Base-by-base conservation (phyloP, 2,329 filamentous ascomycete genomes). In the Dothistroma septosporum region DNA sequence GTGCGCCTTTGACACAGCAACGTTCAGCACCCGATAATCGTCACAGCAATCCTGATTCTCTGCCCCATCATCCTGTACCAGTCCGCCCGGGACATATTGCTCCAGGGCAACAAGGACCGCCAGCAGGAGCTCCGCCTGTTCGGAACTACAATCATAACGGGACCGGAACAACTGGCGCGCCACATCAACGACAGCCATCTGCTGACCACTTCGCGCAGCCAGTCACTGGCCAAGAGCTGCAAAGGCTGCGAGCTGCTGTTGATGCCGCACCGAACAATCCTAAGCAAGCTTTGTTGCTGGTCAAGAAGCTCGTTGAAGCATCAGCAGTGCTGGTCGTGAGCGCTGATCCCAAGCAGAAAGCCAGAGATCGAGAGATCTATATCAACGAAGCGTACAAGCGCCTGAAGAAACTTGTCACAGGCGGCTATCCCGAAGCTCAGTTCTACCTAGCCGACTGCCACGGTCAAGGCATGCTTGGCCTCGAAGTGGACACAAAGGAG, bases 381-480 rank as follows among this genome's bases (percentile, higher is more conserved):
- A 80, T 93, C 16, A 78, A 87, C 66, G 94, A 97, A 72, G 91
- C 91, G 0, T 86, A 94, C 73, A 97, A 97, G 76, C 86, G 92
- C 24, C 79, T 97, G 48, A 97, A 97, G 79, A 97, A 96, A 74
- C 82, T 97, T 10, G 86, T 87, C 8, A 83, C 83, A 55, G 81
- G 80, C 12, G 87, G 89, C 62, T 90, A 93, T 69, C 77, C 86
- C 0, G 92, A 96, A 9, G 92, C 93, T 32, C 96, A 96, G 86
- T 99, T 99, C 76, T 91, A 91, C 68, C 78, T 96, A 56, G 94
- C 93, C 21, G 94, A 97, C 74, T 91, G 89, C 72, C 87, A 94
- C 68, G 93, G 94, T 1, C 87, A 89, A 65, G 92, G 93, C 4
- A 77, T 85, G 9, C 83, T 97, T 22, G 91, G 92, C 5, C 78